Base-by-base conservation (phyloP, 2,329 filamentous ascomycete genomes). In the Tolypocladium album region DNA sequence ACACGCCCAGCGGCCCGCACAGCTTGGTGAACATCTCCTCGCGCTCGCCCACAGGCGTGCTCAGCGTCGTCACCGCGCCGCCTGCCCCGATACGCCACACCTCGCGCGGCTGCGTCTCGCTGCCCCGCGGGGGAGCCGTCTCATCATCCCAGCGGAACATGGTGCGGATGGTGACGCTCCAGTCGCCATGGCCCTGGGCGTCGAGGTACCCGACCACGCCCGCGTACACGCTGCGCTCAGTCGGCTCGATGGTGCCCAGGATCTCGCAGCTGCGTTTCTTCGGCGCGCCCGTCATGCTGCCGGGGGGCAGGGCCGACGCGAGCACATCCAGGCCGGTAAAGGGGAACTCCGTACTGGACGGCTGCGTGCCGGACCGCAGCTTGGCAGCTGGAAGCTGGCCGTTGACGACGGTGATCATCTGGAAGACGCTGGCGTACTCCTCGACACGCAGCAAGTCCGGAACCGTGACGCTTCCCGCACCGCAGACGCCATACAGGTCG, bases 201-300 rank as follows among this genome's bases (percentile, higher is more conserved):
- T 96, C 92, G 71, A 96, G 83, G 73, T 96, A 97, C 0, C 93
- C 93, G 57, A 97, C 82, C 1, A 95, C 89, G 24, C 94, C 92
- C 8, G 90, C 90, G 74, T 97, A 97, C 57, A 97, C 74, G 39
- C 90, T 87, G 58, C 93, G 79, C 66, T 86, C 82, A 22, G 74
- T 75, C 43, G 55, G 66, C 73, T 96, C 92, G 50, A 96, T 80
- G 4, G 79, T 75, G 61, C 81, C 79, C 24, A 97, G 78, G 55
- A 97, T 82, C 76, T 96, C 88, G 71, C 93, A 97, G 64, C 89
- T 93, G 56, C 93, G 83, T 74, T 93, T 92, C 78, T 97, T 97
- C 0, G 93, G 94, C 0, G 93, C 93, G 8, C 94, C 94, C 2
- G 93, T 97, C 94, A 97, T 97, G 67, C 89, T 93, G 0, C 94